A percentile compares a stretch with the other conserved stretches of the same genome.
Evolutionary conservation across 805 yeast genomes (phyloP).

Genomic region (Myxozyma neglecta): DNA sequence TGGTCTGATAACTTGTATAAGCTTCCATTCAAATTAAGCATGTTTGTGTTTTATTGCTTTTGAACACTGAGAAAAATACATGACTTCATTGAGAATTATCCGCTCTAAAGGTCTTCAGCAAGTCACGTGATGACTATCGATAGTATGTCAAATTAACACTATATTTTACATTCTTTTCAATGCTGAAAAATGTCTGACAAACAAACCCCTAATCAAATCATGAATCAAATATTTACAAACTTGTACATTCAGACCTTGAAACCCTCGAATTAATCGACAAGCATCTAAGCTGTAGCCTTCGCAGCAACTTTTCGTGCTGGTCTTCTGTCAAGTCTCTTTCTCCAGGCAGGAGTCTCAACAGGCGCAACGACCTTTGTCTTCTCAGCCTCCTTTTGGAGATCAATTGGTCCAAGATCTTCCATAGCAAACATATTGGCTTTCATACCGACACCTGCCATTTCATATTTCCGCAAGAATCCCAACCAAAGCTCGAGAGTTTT

Average conservation of each 20-base stretch:
- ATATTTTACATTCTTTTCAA: neutral
- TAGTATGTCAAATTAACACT: too few relatives aligned
- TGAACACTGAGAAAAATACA: too few relatives aligned
- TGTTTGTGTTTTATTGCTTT: too few relatives aligned
- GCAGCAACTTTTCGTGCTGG: neutral
- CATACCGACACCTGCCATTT: slow-evolving; percentile 79
- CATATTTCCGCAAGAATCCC: slow-evolving; percentile 72
- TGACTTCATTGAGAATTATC: too few relatives aligned
- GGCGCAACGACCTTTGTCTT: neutral
- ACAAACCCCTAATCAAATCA: neutral
- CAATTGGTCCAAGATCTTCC: slow-evolving; percentile 15
- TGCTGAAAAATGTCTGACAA: neutral
- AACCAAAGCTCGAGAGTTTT: slow-evolving; percentile 82
- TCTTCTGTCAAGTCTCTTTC: neutral
- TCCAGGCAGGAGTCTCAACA: neutral
- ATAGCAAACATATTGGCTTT: slow-evolving; percentile 61
- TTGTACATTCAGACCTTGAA: neutral
- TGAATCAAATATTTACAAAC: neutral
- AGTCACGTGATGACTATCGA: too few relatives aligned
- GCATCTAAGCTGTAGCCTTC: neutral
- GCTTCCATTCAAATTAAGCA: too few relatives aligned
- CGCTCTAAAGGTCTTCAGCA: too few relatives aligned
- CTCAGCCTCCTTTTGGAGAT: neutral
- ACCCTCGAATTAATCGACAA: neutral
- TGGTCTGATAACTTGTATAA: too few relatives aligned